phyloP scores from a whole-genome alignment of 768 basidiomycete genomes.

The Rhodotorula taiwanensis region DNA sequence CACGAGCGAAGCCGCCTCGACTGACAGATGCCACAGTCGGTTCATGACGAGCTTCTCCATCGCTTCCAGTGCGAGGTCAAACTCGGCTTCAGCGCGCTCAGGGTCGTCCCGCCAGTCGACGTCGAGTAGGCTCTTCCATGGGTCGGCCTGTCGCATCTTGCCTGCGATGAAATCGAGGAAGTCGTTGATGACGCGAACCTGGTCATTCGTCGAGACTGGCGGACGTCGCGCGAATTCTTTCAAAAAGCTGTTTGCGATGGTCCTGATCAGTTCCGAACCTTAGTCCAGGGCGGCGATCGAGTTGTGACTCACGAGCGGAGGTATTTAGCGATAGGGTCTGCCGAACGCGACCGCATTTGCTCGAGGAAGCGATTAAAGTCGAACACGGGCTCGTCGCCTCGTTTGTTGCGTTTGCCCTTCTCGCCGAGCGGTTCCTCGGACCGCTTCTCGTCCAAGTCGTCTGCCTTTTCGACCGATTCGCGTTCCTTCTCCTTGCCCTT shows the following conservation, averaged over 20 bases:
- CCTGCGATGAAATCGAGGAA: conserved; percentile 85
- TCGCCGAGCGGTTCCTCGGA: neutral
- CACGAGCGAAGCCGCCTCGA: too few relatives aligned
- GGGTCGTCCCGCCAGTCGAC: conserved; percentile 48
- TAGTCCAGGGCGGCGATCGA: neutral
- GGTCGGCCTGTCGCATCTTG: conserved; percentile 76
- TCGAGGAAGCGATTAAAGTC: conserved; percentile 93
- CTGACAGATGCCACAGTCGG: conserved; percentile 90
- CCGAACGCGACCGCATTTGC: conserved; percentile 79
- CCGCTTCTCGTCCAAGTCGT: neutral
- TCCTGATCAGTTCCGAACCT: neutral
- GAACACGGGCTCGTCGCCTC: conserved; percentile 48
- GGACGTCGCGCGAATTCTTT: conserved; percentile 60
- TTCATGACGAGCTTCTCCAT: conserved; percentile 99
- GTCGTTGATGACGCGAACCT: conserved; percentile 90
- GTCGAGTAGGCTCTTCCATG: conserved; percentile 44
- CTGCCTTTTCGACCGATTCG: neutral
- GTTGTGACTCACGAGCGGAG: conserved; percentile 70
- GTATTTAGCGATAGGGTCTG: conserved; percentile 91
- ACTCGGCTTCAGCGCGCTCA: conserved; percentile 65
- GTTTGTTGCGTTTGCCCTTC: neutral
- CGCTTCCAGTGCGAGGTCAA: conserved; percentile 94
- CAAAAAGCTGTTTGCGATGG: conserved; percentile 59
- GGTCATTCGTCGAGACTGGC: conserved; percentile 60
- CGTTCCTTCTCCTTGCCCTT: conserved; percentile 16